Conservation (phyloP, 2,329 filamentous ascomycete species). For the Seiridium unicorne region DNA sequence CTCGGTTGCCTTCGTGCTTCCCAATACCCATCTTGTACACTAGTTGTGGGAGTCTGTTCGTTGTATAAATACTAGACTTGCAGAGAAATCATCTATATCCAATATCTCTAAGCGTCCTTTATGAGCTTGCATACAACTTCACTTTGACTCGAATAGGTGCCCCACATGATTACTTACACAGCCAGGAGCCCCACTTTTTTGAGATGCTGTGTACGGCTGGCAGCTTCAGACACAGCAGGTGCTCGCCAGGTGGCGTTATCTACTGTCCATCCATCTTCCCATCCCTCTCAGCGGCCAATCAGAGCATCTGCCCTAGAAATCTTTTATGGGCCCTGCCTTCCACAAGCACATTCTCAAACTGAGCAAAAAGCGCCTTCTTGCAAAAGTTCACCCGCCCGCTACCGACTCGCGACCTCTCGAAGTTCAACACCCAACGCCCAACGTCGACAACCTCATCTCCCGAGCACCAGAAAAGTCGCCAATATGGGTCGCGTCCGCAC, state of each 20-base stretch:
- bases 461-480: conserved; percentile 44
- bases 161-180: too few relatives aligned
- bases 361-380: background rate
- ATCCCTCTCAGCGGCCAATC: background rate
- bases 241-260: too few relatives aligned
- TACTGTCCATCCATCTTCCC: too few relatives aligned
- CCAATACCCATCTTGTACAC: background rate
- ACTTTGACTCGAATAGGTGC: too few relatives aligned
- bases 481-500: conserved; percentile 58
- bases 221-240: too few relatives aligned
- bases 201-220: too few relatives aligned
- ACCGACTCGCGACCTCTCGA: background rate
- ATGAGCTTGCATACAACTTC: too few relatives aligned
- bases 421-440: conserved; percentile 15
- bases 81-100: too few relatives aligned
- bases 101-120: too few relatives aligned
- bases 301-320: background rate
- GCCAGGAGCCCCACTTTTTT: too few relatives aligned
- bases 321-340: background rate
- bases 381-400: background rate
- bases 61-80: background rate
- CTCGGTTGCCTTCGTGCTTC: background rate
- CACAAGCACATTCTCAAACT: background rate
- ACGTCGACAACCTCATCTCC: conserved; percentile 26
- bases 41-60: background rate